phyloP scores from a whole-genome alignment of 2,329 filamentous ascomycete species.

The Corinectria fuckeliana region DNA sequence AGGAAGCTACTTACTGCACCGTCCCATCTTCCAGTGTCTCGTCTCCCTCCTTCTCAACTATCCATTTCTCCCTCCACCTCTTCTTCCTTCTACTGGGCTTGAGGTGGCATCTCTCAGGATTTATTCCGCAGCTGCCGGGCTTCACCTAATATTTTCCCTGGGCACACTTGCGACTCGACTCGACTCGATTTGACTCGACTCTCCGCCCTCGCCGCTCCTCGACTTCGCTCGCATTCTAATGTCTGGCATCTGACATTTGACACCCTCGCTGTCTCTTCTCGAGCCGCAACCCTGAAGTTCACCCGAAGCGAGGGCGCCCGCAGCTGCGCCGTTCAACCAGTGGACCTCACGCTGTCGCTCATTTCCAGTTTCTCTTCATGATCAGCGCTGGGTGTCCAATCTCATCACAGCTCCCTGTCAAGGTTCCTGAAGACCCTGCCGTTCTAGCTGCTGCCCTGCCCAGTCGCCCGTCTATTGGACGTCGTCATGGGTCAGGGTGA shows the following conservation, averaged over 20 bases:
- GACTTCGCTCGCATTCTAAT: slow-evolving; percentile 4
- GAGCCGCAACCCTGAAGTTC: slow-evolving; percentile 14
- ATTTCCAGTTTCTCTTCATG: slow-evolving; percentile 37
- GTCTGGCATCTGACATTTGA: slow-evolving; percentile 9
- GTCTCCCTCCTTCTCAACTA: background rate
- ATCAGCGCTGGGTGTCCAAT: slow-evolving; percentile 33
- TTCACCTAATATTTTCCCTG: too few relatives aligned
- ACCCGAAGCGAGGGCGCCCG: slow-evolving; percentile 5
- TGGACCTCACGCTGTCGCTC: slow-evolving; percentile 35
- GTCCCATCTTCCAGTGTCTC: background rate
- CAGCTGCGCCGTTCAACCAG: slow-evolving; percentile 22
- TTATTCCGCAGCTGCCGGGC: background rate
- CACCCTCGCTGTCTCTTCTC: slow-evolving; percentile 12
- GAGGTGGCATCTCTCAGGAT: slow-evolving; percentile 5
- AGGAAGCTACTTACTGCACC: background rate
- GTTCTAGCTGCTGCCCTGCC: slow-evolving; percentile 20
- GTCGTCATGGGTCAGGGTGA: slow-evolving; percentile 37
- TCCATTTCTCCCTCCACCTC: background rate
- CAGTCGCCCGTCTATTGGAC: slow-evolving; percentile 24
- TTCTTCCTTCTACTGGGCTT: background rate
- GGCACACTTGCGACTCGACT: too few relatives aligned
- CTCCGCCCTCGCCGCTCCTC: background rate
- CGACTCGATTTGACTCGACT: too few relatives aligned
- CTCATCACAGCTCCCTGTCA: slow-evolving; percentile 35
- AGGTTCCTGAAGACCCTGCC: slow-evolving; percentile 30